Conservation (phyloP, 2,329 filamentous ascomycete genomes). For the Corniculantispora saksenae region DNA sequence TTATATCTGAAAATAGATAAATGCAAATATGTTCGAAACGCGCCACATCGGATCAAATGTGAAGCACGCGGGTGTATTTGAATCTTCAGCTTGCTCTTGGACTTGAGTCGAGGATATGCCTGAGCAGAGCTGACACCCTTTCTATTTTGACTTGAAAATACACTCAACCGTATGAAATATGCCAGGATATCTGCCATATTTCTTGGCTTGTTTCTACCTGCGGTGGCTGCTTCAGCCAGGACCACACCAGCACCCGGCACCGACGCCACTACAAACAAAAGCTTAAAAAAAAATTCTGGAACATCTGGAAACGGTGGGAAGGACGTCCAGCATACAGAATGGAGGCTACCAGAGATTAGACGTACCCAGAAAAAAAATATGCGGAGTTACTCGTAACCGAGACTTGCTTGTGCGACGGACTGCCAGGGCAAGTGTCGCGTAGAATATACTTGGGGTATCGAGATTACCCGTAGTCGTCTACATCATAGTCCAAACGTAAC, state of each 20-base stretch:
- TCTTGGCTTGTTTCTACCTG: background rate
- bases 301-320: background rate
- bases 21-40: background rate
- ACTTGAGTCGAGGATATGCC: background rate
- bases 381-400: background rate
- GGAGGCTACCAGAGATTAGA: background rate
- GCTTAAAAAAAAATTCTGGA: background rate
- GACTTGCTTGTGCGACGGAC: too few relatives aligned
- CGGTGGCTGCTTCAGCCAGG: background rate
- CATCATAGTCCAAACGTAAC: background rate
- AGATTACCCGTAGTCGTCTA: background rate
- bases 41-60: background rate
- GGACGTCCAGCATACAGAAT: background rate
- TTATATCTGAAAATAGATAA: background rate
- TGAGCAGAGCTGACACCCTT: background rate
- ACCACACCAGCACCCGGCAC: background rate
- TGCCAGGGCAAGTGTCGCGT: too few relatives aligned
- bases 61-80: background rate
- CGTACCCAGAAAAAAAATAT: background rate
- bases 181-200: background rate
- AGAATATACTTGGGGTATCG: background rate
- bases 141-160: background rate
- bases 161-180: too few relatives aligned
- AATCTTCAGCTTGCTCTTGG: background rate
- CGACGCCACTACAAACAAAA: background rate